Percentiles rank a stretch among this genome's conserved stretches.
These are phyloP conservation scores for Volvox reticuliferus DNA, from an alignment of 139 green algal genomes.

Conservation along the genomic window DNA sequence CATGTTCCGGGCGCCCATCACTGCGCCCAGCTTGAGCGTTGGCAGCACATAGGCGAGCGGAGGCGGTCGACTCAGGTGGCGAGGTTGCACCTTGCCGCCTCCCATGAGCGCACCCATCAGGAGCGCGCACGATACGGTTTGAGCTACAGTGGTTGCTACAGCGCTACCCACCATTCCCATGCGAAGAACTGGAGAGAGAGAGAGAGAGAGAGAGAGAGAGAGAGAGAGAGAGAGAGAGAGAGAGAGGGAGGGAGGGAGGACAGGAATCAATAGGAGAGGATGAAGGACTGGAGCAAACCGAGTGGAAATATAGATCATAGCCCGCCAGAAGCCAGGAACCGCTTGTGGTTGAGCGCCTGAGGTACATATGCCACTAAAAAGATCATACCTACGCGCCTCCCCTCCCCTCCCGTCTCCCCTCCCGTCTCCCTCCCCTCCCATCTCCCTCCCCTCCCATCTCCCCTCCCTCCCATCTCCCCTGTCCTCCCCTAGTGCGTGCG, in stretches of 20 bases:
- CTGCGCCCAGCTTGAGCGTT: slow-evolving; percentile 54
- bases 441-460: too few relatives aligned
- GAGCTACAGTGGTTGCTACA: slow-evolving; percentile 56
- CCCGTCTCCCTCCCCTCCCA: too few relatives aligned
- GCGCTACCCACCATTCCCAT: slow-evolving; percentile 67
- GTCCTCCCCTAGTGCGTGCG: too few relatives aligned
- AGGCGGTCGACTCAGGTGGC: slow-evolving; percentile 63
- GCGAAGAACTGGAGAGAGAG: slow-evolving; percentile 28
- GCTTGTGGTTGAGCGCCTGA: too few relatives aligned
- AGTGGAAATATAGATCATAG: too few relatives aligned
- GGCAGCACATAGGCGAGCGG: slow-evolving; percentile 52
- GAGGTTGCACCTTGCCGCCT: slow-evolving; percentile 4
- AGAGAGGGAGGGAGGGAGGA: not conserved
- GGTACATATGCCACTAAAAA: too few relatives aligned
- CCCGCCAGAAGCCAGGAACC: too few relatives aligned
- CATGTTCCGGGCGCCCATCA: slow-evolving; percentile 68
- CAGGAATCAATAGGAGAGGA: not conserved
- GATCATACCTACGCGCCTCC: too few relatives aligned
- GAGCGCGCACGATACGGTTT: slow-evolving; percentile 19
- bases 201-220: not conserved
- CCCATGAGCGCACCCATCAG: not conserved
- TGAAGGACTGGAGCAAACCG: not conserved
- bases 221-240: not conserved
- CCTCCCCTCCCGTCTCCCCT: too few relatives aligned
- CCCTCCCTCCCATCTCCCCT: too few relatives aligned